Evolutionary conservation across 352 stramenopile genomes (phyloP), one percentile per base, ranked within the genome.

Genomic region (Stephanocyclus meneghinianus): DNA sequence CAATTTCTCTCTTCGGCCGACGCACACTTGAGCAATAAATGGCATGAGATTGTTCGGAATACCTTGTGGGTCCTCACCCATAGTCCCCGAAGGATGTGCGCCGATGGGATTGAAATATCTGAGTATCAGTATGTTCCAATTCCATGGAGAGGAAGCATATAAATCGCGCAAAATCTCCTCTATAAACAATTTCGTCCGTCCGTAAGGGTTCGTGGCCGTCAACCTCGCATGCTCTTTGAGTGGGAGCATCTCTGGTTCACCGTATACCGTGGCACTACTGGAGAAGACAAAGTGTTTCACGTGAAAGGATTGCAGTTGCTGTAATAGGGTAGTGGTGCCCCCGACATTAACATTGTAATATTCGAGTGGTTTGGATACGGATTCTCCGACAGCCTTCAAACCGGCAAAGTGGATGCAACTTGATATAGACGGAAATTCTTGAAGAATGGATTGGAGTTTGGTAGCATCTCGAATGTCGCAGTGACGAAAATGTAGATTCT

Each of bases 91-190:
- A 11, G 89, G 78, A 91, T 98, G 95, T 2, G 95, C 93, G n/a
- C 95, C 95, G 65, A 97, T 94, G 6, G 95, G 95, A 83, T 98
- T 98, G 78, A 98, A 98, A 69, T 98, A 98, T 11, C 95, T 75
- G 8, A 98, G 81, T 70, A 97, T 92, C 21, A 94, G 80, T 47
- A 95, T 87, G 69, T 92, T 92, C 92, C 88, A 95, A n/a, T 50
- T 75, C 0, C 81, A 61, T 4, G 80, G 64, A 57, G 84, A 75
- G 0, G 78, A 86, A 0, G 80, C 83, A 70, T 87, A 80, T 11
- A 81, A 76, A 80, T 96, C 93, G 30, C 87, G 81, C 18, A 96
- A 84, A 64, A 97, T 95, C 71, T 97, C 90, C 74, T 98, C 95
- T 72, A 98, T 95, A 69, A 97, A 95, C n/a, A 95, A 84, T 76